Base-by-base conservation (phyloP, 176 grass and related monocot genomes). In the Secale cereale region DNA sequence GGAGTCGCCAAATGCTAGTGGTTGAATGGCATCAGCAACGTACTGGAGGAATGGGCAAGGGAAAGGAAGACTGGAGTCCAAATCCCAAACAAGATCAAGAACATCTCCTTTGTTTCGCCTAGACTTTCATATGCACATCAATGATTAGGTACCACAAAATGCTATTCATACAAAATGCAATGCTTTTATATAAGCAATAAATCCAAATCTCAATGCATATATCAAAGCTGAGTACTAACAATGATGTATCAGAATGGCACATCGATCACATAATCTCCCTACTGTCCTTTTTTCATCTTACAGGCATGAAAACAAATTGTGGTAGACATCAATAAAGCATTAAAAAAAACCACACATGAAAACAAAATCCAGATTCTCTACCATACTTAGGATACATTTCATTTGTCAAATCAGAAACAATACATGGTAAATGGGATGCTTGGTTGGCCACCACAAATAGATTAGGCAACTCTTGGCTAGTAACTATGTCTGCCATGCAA, bases 11-110 rank as follows among this genome's bases (percentile, higher is more conserved):
- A 79, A 91, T 65, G 83, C 83, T 75, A 90, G 40, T 70, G 86
- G 78, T 31, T 30, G 85, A 84, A 95, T 91, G 20, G 93, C 88
- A 79, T 83, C 67, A 76, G 66, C 70, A 85, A 92, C 37, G 77
- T 95, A 98, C 41, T 91, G 80, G 40, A 77, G 52, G 68, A 98
- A 85, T 35, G 83, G 64, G 35, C 74, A 89, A 79, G 93, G 96
- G 30, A 98, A 95, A 78, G 89, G 75, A 92, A 98, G 93, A 76
- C 59, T 85, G 15, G 93, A 94, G 91, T 98, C 96, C 93, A 98
- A 81, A 89, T 98, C 96, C 96, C 96, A 98, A 60, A 95, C 89
- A 80, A 92, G 63, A 82, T 89, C 85, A 82, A 74, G 67, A 71
- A 23, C 54, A 73, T 82, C 68, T 70, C 80, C 83, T 85, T 90